Evolutionary conservation across 345 rosid species (phyloP), one percentile per base, ranked within the genome.

Genomic region (Mangifera indica): DNA sequence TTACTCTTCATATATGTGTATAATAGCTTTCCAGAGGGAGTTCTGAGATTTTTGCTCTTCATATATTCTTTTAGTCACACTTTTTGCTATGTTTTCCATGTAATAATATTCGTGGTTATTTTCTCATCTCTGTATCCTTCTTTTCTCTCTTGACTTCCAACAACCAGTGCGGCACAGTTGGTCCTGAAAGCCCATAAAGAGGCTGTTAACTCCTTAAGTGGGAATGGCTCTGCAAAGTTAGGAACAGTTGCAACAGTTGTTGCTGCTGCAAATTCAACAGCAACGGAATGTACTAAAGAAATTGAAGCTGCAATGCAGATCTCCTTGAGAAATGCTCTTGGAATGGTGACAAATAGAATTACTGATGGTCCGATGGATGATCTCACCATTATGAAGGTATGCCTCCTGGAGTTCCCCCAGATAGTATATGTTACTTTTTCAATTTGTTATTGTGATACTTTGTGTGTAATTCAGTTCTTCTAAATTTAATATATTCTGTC

Each of bases 281-380:
- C 99, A 25, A 65, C 67, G 79, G 97, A 91, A 86, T 86, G 97
- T 77, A 91, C 99, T 60, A 96, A 87, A 83, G 99, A 96, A 81
- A 96, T 96, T 73, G 96, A 96, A 86, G 93, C 91, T 12, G 97
- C 99, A 71, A 96, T 96, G 98, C 97, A 96, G 84, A 84, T 96
- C 57, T 91, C 97, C 62, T 83, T 93, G 89, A 96, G 96, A 86
- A 93, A 87, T 83, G 89, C 97, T 15, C 77, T 93, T 53, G 94
- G 94, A 76, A 78, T 87, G 66, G 77, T 88, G 26, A 74, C 86
- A 68, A 84, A 76, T 78, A 85, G 76, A 82, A 76, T 87, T 37
- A 76, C 71, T 24, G 99, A 93, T 72, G 95, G 89, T 76, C 97
- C 98, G 49, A 79, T 96, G 88, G 99, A 96, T 82, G 99, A 93